Evolutionary conservation across 257 asterid species (phyloP).

Genomic region (Cinchona pubescens): DNA sequence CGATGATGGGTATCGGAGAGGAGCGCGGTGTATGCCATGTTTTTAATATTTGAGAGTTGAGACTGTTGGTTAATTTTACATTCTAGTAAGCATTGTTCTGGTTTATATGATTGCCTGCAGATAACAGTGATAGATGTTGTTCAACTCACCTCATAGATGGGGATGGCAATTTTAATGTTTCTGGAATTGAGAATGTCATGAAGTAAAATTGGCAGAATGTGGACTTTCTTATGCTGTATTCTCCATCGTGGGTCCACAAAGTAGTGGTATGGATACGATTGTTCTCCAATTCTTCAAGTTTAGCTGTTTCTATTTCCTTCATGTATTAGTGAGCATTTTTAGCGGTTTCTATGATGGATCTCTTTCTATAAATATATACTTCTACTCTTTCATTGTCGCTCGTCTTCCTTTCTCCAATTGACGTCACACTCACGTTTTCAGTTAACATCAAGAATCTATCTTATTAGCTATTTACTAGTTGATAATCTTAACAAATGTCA

Average conservation of each 20-base stretch:
- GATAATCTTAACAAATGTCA: not conserved
- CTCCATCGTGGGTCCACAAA: conserved; percentile 99
- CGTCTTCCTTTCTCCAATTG: not conserved
- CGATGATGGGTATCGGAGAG: not conserved
- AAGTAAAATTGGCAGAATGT: conserved; percentile 77
- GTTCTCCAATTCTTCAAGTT: not conserved
- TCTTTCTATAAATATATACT: too few relatives aligned
- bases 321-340: not conserved
- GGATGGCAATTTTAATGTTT: conserved; percentile 72
- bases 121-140: conserved; percentile 44
- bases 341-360: not conserved
- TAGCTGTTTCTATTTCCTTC: not conserved
- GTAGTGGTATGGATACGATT: conserved; percentile 71
- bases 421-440: not conserved
- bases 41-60: not conserved
- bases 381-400: not conserved
- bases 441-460: not conserved
- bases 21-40: too few relatives aligned
- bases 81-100: not conserved
- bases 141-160: conserved; percentile 96
- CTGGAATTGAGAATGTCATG: conserved; percentile 70
- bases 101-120: conserved; percentile 37
- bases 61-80: not conserved
- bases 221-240: conserved; percentile 97
- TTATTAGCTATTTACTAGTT: not conserved